phyloP scores from a whole-genome alignment of 2,329 filamentous ascomycete genomes.

The Penicillium sp. region DNA sequence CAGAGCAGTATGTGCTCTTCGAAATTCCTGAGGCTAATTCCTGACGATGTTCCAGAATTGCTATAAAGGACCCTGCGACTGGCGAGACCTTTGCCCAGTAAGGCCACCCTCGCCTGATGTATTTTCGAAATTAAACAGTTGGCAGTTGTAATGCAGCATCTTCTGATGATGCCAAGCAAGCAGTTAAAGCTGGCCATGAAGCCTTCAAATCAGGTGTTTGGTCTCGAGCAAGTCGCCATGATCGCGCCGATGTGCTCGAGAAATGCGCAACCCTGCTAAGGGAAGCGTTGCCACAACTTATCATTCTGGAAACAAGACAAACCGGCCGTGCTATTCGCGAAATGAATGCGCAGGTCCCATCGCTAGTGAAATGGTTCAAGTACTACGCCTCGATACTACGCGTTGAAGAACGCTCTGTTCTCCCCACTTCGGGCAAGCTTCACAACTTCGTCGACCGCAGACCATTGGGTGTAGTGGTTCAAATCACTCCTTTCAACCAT shows the following conservation, averaged over 20 bases:
- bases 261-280: constrained; percentile 15
- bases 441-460: constrained; percentile 38
- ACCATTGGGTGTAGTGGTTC: constrained; percentile 41
- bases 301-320: constrained; percentile 63
- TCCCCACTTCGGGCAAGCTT: constrained; percentile 55
- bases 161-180: constrained; percentile 11
- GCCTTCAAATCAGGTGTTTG: constrained; percentile 18
- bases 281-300: constrained; percentile 51
- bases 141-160: constrained; percentile 20
- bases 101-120: not conserved
- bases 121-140: not conserved
- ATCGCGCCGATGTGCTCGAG: constrained; percentile 22
- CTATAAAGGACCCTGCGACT: constrained; percentile 20
- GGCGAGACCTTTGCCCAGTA: constrained; percentile 19
- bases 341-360: constrained; percentile 67
- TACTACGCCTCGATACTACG: constrained; percentile 68
- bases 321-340: constrained; percentile 68
- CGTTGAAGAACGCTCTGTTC: constrained; percentile 64
- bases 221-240: constrained; percentile 19
- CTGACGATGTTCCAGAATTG: constrained; percentile 7
- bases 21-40: not conserved
- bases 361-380: constrained; percentile 60
- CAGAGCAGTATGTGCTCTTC: constrained; percentile 6
- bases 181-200: constrained; percentile 10
- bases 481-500: constrained; percentile 42